Base-by-base conservation (phyloP, 192 early-diverging fungal species). In the Spizellomyces sp. region DNA sequence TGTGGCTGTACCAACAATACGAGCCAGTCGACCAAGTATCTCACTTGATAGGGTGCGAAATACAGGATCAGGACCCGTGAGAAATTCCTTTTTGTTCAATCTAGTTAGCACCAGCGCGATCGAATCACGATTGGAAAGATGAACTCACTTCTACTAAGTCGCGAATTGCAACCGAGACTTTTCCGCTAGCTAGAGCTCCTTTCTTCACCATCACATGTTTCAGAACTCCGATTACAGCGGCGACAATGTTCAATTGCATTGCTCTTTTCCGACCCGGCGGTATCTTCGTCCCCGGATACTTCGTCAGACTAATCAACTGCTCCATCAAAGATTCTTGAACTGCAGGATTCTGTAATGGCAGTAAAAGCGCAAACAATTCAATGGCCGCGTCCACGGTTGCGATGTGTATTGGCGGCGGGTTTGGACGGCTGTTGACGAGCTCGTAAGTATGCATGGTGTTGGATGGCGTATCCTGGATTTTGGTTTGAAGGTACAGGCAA, bases 301-400 rank as follows among this genome's bases (percentile, higher is more conserved):
- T 91, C 86, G 48, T 90, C 77, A 48, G 80, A 73, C 87, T 87
- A 2, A 88, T 81, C 47, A 98, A 80, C 5, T 88, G 83, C 36
- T 96, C 95, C 48, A 96, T 82, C 45, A 87, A 61, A 0, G 91
- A 77, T 42, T 92, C 88, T 78, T 99, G 97, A 14, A 86, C 80
- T 6, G 84, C 70, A 21, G 90, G 86, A 8, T 81, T 81, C 54
- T 93, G 88, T 12, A 81, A 67, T 5, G 90, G 89, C 43, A 96
- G 91, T 9, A 95, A 61, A 1, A 84, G 80, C 2, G 90, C 86
- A 77, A 95, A 93, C 9, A 98, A 65, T 43, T 90, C 87, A 47
- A 97, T 86, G 7, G 90, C 85, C 3, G 87, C 79, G 76, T 99
- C 94, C n/a, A 95, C 88, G 45, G 90, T 83, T 9, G 82, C 77